Evolutionary conservation across 75 land plant species (phyloP).

Genomic region (Sequoia sempervirens): DNA sequence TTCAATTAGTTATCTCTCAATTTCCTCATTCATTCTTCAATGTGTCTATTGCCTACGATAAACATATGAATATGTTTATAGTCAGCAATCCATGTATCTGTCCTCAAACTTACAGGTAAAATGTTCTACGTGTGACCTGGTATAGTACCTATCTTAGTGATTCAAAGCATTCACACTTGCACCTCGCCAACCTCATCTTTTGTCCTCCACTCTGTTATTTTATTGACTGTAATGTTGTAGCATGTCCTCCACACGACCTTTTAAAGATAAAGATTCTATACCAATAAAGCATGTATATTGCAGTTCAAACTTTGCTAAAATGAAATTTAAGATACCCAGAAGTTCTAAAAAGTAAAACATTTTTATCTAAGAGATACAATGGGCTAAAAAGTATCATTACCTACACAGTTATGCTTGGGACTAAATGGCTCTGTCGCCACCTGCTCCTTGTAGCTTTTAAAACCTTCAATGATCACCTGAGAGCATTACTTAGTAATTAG

Average conservation of each 20-base stretch:
- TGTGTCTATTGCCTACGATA: not conserved
- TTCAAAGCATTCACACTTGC: not conserved
- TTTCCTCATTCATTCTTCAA: not conserved
- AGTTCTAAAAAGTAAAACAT: not conserved
- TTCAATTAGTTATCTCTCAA: not conserved
- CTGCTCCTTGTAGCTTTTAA: constrained; percentile 92
- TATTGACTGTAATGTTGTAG: not conserved
- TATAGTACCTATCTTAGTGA: not conserved
- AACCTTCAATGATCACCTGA: constrained; percentile 90
- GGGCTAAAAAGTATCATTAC: constrained; percentile 26
- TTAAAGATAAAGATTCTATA: not conserved
- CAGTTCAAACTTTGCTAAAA: not conserved
- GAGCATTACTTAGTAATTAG: not conserved
- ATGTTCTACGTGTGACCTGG: not conserved
- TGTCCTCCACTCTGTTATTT: not conserved
- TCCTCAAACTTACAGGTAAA: not conserved
- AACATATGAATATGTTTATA: too few relatives aligned
- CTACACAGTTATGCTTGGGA: constrained; percentile 87
- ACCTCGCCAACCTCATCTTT: not conserved
- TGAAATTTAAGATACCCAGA: not conserved
- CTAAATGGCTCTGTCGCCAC: constrained; percentile 85
- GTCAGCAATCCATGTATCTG: too few relatives aligned
- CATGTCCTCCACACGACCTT: not conserved
- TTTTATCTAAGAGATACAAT: not conserved
- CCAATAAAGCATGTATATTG: not conserved